phyloP scores from a whole-genome alignment of 345 rosid species.

The Bruguiera sexangula region DNA sequence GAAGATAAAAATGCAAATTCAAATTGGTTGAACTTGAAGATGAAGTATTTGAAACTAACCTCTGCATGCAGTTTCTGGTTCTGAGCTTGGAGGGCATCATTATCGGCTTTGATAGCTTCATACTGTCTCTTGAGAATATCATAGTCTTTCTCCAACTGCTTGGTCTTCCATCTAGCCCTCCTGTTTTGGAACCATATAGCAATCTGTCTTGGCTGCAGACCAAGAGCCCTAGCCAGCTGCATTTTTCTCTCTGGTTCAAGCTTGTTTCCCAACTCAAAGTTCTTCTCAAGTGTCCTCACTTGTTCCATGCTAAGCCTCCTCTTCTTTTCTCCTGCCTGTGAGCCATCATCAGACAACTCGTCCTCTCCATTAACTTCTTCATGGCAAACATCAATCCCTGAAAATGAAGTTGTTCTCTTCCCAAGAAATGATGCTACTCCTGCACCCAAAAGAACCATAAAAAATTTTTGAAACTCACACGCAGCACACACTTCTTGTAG shows the following conservation, averaged over 20 bases:
- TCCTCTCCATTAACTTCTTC: constrained; percentile 58
- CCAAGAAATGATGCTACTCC: constrained; percentile 83
- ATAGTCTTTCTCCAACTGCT: constrained; percentile 93
- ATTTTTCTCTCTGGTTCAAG: constrained; percentile 98
- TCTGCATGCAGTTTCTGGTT: constrained; percentile 84
- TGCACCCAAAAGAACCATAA: constrained; percentile 19
- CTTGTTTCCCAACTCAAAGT: constrained; percentile 90
- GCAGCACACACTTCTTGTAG: too few relatives aligned
- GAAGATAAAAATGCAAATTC: not conserved
- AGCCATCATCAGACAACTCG: constrained; percentile 89
- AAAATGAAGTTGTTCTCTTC: constrained; percentile 72
- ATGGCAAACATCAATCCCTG: constrained; percentile 51
- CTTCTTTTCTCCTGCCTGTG: constrained; percentile 93
- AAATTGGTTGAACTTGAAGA: not conserved
- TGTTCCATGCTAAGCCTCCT: constrained; percentile 92
- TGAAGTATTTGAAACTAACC: constrained; percentile 34
- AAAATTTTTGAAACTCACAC: not conserved
- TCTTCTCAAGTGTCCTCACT: constrained; percentile 90
- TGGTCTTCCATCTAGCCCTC: constrained; percentile 96
- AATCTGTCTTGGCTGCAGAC: constrained; percentile 93
- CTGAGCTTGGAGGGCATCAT: constrained; percentile 74
- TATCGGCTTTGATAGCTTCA: constrained; percentile 75
- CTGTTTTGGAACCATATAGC: constrained; percentile 98
- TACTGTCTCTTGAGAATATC: constrained; percentile 76
- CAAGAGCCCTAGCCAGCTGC: constrained; percentile 92